Evolutionary conservation across 2,329 filamentous ascomycete genomes (phyloP).

Genomic region (Cercospora citrullina): DNA sequence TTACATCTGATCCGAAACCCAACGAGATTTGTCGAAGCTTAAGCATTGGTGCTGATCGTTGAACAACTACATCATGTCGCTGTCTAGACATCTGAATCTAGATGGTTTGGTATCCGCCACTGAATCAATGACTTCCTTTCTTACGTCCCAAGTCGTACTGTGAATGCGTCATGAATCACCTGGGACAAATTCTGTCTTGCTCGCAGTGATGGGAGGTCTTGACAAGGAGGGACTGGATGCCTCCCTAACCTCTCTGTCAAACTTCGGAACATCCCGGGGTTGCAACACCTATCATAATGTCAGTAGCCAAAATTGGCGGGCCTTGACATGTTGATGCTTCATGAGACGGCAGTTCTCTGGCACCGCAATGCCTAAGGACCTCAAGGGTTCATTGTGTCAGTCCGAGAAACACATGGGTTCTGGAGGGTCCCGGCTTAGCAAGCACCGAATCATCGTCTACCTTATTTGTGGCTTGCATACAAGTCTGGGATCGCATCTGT

Average conservation of each 20-base stretch:
- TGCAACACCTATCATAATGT: background rate
- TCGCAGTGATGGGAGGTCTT: background rate
- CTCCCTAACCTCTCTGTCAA: background rate
- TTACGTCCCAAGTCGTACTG: background rate
- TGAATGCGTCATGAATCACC: background rate
- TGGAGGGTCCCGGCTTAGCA: background rate
- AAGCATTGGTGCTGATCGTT: background rate
- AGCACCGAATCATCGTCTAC: background rate
- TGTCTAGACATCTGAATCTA: background rate
- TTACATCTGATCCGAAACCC: background rate
- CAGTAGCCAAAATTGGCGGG: too few relatives aligned
- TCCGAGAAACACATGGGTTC: background rate
- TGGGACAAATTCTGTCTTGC: background rate
- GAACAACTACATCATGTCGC: background rate
- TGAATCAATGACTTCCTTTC: background rate
- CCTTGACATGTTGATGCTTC: background rate
- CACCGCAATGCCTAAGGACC: background rate
- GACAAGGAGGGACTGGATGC: background rate
- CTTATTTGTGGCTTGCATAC: background rate
- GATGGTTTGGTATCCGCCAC: background rate
- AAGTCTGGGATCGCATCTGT: background rate
- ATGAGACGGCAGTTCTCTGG: background rate
- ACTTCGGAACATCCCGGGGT: background rate
- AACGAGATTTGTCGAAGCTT: background rate
- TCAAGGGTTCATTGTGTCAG: background rate